Conservation (phyloP, 1,284 basidiomycete genomes). For the Ganoderma resinaceum region DNA sequence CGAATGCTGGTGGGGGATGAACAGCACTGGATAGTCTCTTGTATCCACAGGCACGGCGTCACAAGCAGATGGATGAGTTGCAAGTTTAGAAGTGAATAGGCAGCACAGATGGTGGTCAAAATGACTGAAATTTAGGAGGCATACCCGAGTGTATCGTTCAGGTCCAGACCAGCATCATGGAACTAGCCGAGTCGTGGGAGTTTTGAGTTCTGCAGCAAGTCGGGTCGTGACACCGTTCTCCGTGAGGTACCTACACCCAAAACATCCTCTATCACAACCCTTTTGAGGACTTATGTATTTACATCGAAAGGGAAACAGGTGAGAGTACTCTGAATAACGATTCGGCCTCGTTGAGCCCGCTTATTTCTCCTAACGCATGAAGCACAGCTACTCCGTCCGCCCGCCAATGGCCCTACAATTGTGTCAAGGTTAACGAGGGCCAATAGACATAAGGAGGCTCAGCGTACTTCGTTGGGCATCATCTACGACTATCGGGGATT, state of each 20-base stretch:
- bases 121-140: background rate
- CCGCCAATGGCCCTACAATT: no score
- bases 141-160: background rate
- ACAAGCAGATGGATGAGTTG: background rate
- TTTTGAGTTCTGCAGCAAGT: background rate
- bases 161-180: background rate
- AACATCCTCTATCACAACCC: no score
- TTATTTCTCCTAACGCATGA: background rate
- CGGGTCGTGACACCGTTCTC: no score
- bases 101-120: background rate
- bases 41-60: background rate
- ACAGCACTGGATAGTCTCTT: background rate
- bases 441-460: background rate
- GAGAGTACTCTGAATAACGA: background rate
- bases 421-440: background rate
- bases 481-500: background rate
- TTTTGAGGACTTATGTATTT: background rate
- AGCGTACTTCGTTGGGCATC: background rate
- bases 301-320: background rate
- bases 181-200: background rate
- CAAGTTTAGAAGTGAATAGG: background rate
- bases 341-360: no score
- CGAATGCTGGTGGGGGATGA: background rate
- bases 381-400: no score
- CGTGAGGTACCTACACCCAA: no score